Conservation (phyloP, 768 basidiomycete species). For the Cantharellus cinnabarinus region DNA sequence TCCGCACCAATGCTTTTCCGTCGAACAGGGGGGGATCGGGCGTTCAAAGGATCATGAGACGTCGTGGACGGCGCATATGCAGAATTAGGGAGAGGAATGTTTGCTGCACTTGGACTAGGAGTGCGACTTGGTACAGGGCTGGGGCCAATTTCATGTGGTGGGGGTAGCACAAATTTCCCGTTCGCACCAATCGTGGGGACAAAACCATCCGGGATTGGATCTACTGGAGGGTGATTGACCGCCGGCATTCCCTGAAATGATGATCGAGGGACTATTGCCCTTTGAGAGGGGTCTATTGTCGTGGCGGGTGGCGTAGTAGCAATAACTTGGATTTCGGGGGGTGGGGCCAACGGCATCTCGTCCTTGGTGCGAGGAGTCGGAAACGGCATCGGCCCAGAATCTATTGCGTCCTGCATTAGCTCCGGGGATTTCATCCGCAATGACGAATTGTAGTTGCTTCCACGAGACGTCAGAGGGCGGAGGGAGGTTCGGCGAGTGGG, state of each 20-base stretch:
- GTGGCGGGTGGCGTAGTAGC: not conserved
- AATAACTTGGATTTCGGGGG: not conserved
- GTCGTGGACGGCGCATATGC: not conserved
- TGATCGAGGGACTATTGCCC: not conserved
- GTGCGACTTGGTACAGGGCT: not conserved
- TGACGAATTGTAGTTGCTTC: not conserved
- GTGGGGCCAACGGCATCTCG: not conserved
- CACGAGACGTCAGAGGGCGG: not conserved
- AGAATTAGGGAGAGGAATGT: not conserved
- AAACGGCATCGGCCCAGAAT: not conserved
- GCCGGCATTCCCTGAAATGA: not conserved
- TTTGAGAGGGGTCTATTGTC: not conserved
- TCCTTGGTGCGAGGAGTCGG: not conserved
- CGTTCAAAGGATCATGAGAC: not conserved
- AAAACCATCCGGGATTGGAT: not conserved
- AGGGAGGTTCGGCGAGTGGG: not conserved
- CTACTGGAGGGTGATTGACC: not conserved
- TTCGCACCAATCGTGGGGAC: not conserved
- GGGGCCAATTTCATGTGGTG: not conserved
- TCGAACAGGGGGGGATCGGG: not conserved
- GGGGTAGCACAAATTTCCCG: not conserved
- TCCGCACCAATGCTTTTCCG: not conserved
- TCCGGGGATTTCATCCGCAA: not conserved
- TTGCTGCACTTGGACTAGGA: not conserved
- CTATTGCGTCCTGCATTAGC: not conserved